Evolutionary conservation across 177 flowering plant genomes (phyloP), one percentile per base, ranked within the genome.

Genomic region (Vitis hybrid): DNA sequence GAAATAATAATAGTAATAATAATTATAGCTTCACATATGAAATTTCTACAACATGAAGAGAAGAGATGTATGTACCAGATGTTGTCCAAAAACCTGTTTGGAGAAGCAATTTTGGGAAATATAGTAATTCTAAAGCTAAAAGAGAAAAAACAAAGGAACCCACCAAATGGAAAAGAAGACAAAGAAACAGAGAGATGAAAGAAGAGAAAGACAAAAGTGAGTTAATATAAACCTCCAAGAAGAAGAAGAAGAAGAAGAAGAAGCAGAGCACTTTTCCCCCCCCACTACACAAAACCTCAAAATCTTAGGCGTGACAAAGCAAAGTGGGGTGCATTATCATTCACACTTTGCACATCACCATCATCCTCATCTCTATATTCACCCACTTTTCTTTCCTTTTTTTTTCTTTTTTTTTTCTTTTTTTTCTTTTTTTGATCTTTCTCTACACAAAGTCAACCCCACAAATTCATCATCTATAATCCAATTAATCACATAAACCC

Each of bases 271-370:
- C 66, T 55, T 72, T 66, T 62, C 22, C 22, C 31, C 31, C 74
- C 65, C 68, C 70, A 73, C 70, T 69, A 77, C 60, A 64, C 78
- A 51, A 62, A 77, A 66, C 65, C 77, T 76, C 80, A 78, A 82
- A 89, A 83, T 66, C 74, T 74, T 70, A 81, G 85, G 91, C 89
- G 89, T 89, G 93, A 78, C 87, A 81, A 66, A 77, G 75, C 72
- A 57, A 79, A 86, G 90, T 87, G 90, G 90, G 89, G 84, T 77
- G 85, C 89, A 86, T 75, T 79, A 87, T 86, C 84, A 84, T 88
- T 5, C 45, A 33, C 45, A 33, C 45, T 33, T 33, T 33, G 45
- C 45, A 33, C 45, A 33, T 33, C 45, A 33, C 59, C 76, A 66
- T 57, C 73, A 50, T 33, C 33, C 57, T 52, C 39, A 19, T 52